phyloP scores from a whole-genome alignment of 371 early-diverging fungal species.

The Cokeromyces recurvatus region DNA sequence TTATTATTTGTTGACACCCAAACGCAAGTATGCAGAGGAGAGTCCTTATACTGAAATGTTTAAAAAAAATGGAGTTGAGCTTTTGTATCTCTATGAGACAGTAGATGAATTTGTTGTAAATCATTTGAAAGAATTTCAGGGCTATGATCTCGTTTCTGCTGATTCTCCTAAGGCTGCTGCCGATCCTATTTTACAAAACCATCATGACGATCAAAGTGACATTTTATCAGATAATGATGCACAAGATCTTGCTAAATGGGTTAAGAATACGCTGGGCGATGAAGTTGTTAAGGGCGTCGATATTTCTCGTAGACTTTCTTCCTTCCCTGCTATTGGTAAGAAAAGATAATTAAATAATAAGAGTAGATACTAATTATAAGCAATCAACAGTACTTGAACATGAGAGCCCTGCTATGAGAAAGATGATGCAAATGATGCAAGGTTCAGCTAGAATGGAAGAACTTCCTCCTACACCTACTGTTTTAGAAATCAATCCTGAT shows the following conservation, averaged over 20 bases:
- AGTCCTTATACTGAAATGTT: slow-evolving; percentile 90
- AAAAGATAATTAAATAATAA: neutral
- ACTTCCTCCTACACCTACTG: slow-evolving; percentile 48
- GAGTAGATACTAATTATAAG: neutral
- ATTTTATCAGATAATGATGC: slow-evolving; percentile 51
- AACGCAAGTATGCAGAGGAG: slow-evolving; percentile 70
- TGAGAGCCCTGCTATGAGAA: slow-evolving; percentile 74
- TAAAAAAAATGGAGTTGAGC: slow-evolving; percentile 63
- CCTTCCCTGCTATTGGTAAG: slow-evolving; percentile 69
- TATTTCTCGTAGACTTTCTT: slow-evolving; percentile 62
- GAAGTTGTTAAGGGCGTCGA: slow-evolving; percentile 64
- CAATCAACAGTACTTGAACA: slow-evolving; percentile 67
- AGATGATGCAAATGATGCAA: slow-evolving; percentile 70
- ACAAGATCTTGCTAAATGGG: slow-evolving; percentile 63
- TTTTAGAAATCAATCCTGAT: slow-evolving; percentile 84
- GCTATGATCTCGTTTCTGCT: slow-evolving; percentile 77
- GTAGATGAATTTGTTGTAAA: slow-evolving; percentile 91
- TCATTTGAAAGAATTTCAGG: slow-evolving; percentile 69
- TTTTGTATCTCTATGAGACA: slow-evolving; percentile 80
- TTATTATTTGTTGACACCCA: slow-evolving; percentile 84
- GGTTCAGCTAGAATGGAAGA: slow-evolving; percentile 62
- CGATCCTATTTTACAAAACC: slow-evolving; percentile 36
- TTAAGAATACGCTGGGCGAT: slow-evolving; percentile 58
- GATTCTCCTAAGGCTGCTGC: slow-evolving; percentile 65
- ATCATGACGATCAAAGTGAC: slow-evolving; percentile 5